Evolutionary conservation across 495 filamentous ascomycete genomes (phyloP).

Genomic region (Penicillium waksmanii): DNA sequence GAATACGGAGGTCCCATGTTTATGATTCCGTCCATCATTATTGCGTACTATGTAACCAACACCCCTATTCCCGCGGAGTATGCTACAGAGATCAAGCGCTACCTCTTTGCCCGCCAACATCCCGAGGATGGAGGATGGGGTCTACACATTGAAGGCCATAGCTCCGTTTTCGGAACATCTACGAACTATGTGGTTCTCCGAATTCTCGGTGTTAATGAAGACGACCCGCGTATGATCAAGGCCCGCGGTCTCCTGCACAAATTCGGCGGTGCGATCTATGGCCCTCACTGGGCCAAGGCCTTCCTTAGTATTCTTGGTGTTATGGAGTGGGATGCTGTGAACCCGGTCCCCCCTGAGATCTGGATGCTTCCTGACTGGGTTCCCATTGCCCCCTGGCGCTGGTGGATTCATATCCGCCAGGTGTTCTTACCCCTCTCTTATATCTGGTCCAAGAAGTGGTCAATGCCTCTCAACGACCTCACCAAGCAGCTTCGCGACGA

Average conservation of each 20-base stretch:
- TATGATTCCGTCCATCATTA: conserved; percentile 80
- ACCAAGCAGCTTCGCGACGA: conserved; percentile 78
- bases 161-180: conserved; percentile 83
- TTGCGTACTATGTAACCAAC: conserved; percentile 89
- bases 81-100: conserved; percentile 88
- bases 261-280: conserved; percentile 82
- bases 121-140: conserved; percentile 95
- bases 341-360: conserved; percentile 88
- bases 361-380: conserved; percentile 96
- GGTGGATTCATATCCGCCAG: conserved; percentile 97
- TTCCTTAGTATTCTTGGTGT: conserved; percentile 85
- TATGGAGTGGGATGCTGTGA: conserved; percentile 88
- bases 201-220: conserved; percentile 84
- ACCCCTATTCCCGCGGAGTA: conserved; percentile 82
- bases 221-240: conserved; percentile 84
- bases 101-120: conserved; percentile 86
- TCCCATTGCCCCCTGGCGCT: conserved; percentile 91
- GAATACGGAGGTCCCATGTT: conserved; percentile 95
- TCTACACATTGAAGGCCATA: conserved; percentile 93
- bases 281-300: conserved; percentile 95
- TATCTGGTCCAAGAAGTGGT: conserved; percentile 79
- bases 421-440: conserved; percentile 94
- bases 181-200: conserved; percentile 90
- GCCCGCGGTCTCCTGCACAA: conserved; percentile 81
- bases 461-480: conserved; percentile 69